phyloP scores from a whole-genome alignment of 305 asterid genomes.

The Solanum aculeatissimum region DNA sequence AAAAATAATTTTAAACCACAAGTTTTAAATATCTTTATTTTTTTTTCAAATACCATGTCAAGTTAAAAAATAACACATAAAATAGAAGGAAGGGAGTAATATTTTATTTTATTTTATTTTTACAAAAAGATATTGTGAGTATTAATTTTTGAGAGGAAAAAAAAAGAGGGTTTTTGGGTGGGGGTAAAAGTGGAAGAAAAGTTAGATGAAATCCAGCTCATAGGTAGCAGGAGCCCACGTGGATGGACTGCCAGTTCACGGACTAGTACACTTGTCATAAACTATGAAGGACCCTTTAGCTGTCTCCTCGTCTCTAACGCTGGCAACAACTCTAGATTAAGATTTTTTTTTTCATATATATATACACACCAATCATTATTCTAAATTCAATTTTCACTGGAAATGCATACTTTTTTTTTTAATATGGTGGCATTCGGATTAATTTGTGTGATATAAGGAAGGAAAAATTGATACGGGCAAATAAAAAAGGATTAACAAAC shows the following conservation, averaged over 20 bases:
- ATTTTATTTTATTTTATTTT: no score
- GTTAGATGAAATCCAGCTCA: constrained; percentile 37
- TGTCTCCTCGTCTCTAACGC: constrained; percentile 42
- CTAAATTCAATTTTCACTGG: background rate
- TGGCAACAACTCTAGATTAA: constrained; percentile 21
- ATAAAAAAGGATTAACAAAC: background rate
- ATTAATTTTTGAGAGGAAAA: background rate
- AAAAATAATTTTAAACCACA: no score
- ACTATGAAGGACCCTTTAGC: constrained; percentile 23
- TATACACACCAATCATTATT: no score
- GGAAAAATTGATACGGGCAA: background rate
- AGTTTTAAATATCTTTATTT: no score
- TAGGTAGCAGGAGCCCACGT: constrained; percentile 42
- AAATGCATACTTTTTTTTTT: background rate
- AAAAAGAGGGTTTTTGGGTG: no score
- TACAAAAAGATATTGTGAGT: background rate
- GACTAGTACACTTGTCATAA: constrained; percentile 6
- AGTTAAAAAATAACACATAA: no score
- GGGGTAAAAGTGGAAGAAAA: background rate
- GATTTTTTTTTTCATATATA: background rate
- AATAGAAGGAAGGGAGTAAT: no score
- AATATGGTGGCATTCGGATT: background rate
- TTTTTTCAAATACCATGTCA: no score
- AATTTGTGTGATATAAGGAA: background rate
- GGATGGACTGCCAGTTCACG: constrained; percentile 41